Percentiles rank a stretch among this genome's conserved stretches.
phyloP scores from a whole-genome alignment of 768 basidiomycete genomes.

The Leccinum uliginosum region DNA sequence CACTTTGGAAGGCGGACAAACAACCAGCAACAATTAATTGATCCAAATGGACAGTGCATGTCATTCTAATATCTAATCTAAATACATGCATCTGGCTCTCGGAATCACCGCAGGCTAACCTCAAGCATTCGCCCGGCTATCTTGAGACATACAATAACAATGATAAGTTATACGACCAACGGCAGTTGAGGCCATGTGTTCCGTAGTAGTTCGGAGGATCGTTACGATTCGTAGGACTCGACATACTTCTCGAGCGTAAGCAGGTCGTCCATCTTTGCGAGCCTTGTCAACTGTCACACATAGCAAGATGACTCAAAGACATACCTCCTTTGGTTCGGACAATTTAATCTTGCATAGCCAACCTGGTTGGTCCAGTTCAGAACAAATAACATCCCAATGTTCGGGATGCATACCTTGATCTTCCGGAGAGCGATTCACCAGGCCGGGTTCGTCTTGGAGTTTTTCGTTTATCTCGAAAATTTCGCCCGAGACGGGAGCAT shows the following conservation, averaged over 20 bases:
- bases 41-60: not conserved
- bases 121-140: not conserved
- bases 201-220: not conserved
- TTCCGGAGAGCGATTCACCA: constrained; percentile 88
- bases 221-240: constrained; percentile 46
- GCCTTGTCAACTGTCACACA: not conserved
- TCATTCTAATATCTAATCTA: constrained; percentile 8
- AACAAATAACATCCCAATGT: not conserved
- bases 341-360: constrained; percentile 96
- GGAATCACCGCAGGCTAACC: not conserved
- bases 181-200: constrained; percentile 25
- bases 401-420: constrained; percentile 56
- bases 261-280: constrained; percentile 58
- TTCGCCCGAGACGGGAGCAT: constrained; percentile 87
- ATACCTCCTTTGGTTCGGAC: constrained; percentile 71
- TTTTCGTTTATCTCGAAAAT: constrained; percentile 75
- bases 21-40: constrained; percentile 3
- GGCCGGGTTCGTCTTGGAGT: constrained; percentile 62
- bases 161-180: not conserved
- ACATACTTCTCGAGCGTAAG: constrained; percentile 77
- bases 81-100: constrained; percentile 5
- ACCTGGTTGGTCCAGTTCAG: constrained; percentile 42
- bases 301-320: constrained; percentile 8
- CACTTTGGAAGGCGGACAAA: constrained; percentile 17
- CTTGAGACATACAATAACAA: constrained; percentile 2